These are phyloP conservation scores for Trichoderma sp. DNA, from an alignment of 2,329 filamentous ascomycete genomes.

Conservation along the genomic window DNA sequence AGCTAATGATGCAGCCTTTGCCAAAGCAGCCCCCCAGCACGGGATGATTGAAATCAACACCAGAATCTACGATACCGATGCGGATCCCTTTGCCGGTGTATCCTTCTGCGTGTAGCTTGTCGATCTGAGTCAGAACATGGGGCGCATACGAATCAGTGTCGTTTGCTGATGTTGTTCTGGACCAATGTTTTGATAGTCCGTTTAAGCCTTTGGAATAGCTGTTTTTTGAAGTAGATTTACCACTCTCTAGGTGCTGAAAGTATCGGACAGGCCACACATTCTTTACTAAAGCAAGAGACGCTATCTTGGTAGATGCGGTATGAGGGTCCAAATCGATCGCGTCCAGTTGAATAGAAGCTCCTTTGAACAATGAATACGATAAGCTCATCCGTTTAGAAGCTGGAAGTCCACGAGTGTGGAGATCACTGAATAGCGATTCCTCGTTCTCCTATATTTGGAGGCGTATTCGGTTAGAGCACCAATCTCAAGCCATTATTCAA, in stretches of 20 bases:
- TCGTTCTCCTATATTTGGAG: not conserved
- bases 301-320: conserved; percentile 40
- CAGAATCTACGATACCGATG: conserved; percentile 52
- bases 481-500: not conserved
- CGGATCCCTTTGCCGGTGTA: conserved; percentile 52
- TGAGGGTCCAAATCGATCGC: conserved; percentile 42
- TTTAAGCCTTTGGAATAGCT: conserved; percentile 26
- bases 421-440: not conserved
- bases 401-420: not conserved
- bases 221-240: conserved; percentile 40
- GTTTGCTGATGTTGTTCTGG: not conserved
- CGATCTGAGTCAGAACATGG: conserved; percentile 55
- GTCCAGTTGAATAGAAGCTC: conserved; percentile 50
- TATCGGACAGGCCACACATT: conserved; percentile 45
- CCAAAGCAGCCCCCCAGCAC: conserved; percentile 48
- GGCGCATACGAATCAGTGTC: conserved; percentile 26
- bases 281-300: conserved; percentile 43
- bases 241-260: conserved; percentile 10
- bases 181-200: not conserved
- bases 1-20: conserved; percentile 40
- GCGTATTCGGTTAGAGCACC: conserved; percentile 26
- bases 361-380: conserved; percentile 52
- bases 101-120: conserved; percentile 48
- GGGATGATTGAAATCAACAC: conserved; percentile 46
- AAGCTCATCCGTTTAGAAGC: conserved; percentile 42